These are phyloP conservation scores for Fusarium irregulare DNA, from an alignment of 2,329 filamentous ascomycete species.

Conservation along the genomic window DNA sequence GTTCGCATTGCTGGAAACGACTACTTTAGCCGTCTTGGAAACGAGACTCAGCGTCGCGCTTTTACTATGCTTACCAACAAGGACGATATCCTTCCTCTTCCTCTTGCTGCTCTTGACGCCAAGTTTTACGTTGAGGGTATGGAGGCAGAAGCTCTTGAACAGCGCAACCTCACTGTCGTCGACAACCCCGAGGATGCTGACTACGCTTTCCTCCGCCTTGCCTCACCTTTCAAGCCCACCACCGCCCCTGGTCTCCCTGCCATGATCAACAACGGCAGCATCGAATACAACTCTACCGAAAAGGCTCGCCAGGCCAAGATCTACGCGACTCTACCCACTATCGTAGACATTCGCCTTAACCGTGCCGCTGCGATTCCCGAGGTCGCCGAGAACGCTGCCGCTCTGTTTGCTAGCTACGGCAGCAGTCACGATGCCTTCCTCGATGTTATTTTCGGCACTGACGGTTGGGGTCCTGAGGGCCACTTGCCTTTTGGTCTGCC, in stretches of 20 bases:
- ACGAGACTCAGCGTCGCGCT: slow-evolving; percentile 45
- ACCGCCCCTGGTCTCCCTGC: slow-evolving; percentile 53
- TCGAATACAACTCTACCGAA: slow-evolving; percentile 53
- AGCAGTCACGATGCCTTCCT: slow-evolving; percentile 56
- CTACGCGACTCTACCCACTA: slow-evolving; percentile 53
- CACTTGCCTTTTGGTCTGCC: slow-evolving; percentile 56
- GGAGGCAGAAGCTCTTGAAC: slow-evolving; percentile 26
- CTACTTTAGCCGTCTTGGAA: slow-evolving; percentile 52
- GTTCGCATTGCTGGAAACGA: slow-evolving; percentile 55
- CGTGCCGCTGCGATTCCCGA: slow-evolving; percentile 57
- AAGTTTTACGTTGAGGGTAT: slow-evolving; percentile 44
- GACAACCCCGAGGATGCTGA: slow-evolving; percentile 54
- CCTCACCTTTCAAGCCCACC: slow-evolving; percentile 51
- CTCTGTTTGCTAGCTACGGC: slow-evolving; percentile 56
- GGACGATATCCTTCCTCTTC: slow-evolving; percentile 39
- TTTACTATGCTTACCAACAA: slow-evolving; percentile 47
- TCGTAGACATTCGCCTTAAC: slow-evolving; percentile 59
- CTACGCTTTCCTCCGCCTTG: slow-evolving; percentile 55
- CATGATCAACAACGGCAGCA: slow-evolving; percentile 54
- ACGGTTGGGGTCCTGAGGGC: slow-evolving; percentile 51
- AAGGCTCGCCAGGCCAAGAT: slow-evolving; percentile 48
- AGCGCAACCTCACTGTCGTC: slow-evolving; percentile 50
- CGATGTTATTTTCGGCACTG: slow-evolving; percentile 55
- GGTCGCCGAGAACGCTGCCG: slow-evolving; percentile 52
- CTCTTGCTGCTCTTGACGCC: slow-evolving; percentile 6